Percentiles rank a stretch among this genome's conserved stretches.
Conservation (phyloP, 1,284 basidiomycete genomes). For the Quambalaria eucalypti region DNA sequence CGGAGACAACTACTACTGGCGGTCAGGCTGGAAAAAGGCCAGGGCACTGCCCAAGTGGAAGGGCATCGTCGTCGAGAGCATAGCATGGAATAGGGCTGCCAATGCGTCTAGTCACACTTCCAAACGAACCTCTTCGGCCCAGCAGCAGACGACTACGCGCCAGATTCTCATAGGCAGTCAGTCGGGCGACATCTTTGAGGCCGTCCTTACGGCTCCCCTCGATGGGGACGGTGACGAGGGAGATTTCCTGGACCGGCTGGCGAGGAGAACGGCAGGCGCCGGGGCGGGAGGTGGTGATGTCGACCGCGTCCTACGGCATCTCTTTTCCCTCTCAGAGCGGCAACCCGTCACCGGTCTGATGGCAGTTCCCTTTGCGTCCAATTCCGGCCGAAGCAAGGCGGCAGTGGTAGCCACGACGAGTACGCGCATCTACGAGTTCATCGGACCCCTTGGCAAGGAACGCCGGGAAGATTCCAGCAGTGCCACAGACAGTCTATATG, state of each 20-base stretch:
- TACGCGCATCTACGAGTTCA: conserved; percentile 82
- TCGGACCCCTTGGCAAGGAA: conserved; percentile 56
- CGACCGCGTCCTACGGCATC: conserved; percentile 27
- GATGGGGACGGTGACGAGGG: conserved; percentile 50
- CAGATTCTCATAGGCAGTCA: conserved; percentile 78
- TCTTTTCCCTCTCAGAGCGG: conserved; percentile 31
- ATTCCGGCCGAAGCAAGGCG: conserved; percentile 11
- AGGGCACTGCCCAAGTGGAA: conserved; percentile 56
- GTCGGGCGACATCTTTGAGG: conserved; percentile 45
- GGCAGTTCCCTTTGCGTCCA: conserved; percentile 18
- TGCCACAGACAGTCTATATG: conserved; percentile 44
- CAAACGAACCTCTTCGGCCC: conserved; percentile 3
- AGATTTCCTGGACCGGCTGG: conserved; percentile 43
- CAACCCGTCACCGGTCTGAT: conserved; percentile 36
- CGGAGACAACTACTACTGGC: conserved; percentile 83
- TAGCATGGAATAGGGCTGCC: conserved; percentile 68
- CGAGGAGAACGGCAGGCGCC: conserved; percentile 29
- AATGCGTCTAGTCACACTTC: background rate
- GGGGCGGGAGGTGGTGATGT: conserved; percentile 17
- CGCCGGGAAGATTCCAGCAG: conserved; percentile 60
- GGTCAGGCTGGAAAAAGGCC: conserved; percentile 35
- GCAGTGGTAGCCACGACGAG: conserved; percentile 72
- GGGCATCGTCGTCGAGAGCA: conserved; percentile 70
- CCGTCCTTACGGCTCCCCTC: conserved; percentile 59
- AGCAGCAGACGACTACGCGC: conserved; percentile 52